Base-by-base conservation (phyloP, 2,329 filamentous ascomycete species). In the Nemania sp. region DNA sequence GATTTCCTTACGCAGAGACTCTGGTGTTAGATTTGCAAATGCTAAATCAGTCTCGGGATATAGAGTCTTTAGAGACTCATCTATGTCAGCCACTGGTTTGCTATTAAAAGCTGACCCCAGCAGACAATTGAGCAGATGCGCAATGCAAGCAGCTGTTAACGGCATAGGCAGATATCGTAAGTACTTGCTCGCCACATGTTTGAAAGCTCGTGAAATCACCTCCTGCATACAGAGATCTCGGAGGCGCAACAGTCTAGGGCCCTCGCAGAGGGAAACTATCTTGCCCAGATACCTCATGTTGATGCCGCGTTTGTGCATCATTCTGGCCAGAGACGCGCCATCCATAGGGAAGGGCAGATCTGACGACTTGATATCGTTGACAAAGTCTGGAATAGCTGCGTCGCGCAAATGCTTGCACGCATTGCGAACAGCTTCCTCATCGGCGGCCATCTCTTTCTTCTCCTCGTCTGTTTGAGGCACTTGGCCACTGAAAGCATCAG, bases 311-410 rank as follows among this genome's bases (percentile, higher is more conserved):
- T 96, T 96, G 78, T 99, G 94, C 68, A 99, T 80, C 46, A 97
- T 82, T 61, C 86, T 86, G 65, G 88, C 90, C 54, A 99, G 79
- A 17, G 93, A 97, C 67, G 89, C 84, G n/a, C 94, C 94, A 66
- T 99, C 95, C 91, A 97, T 97, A 11, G 94, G 94, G 77, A 97
- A 97, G 66, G 93, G 94, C 62, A 96, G 88, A 63, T 99, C 93
- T 6, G 91, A 92, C 61, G 96, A 90, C 68, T 89, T 88, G 54
- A 99, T 82, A 66, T 99, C 93, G 58, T 88, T 86, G 53, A 97
- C 75, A 52, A 99, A 80, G 51, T 88, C 84, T n/a, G 93, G 91
- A 61, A 99, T 88, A 49, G 91, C 83, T 56, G 88, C 86, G 7
- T 85, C 80, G 7, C 84, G 84, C 44, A 99, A 80, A 72, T 89